Conservation (phyloP, 257 asterid species). For the Nicotiana obtusifolia region DNA sequence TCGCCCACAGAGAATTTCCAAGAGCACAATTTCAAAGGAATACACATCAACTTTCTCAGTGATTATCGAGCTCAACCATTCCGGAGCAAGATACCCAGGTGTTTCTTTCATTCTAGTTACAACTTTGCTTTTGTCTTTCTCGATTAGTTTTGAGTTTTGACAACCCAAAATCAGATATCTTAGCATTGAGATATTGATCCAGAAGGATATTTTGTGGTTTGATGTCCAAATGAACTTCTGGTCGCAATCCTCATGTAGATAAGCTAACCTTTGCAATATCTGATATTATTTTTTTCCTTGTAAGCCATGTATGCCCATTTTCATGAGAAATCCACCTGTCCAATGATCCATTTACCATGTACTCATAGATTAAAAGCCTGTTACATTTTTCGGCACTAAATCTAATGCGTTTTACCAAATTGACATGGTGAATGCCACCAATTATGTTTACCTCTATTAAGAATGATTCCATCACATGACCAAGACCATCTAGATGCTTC, state of each 20-base stretch:
- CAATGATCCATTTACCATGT: conserved; percentile 23
- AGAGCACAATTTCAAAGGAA: conserved; percentile 20
- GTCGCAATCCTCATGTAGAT: conserved; percentile 18
- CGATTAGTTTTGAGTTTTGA: conserved; percentile 19
- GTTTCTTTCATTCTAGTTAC: conserved; percentile 27
- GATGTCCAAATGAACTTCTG: conserved; percentile 18
- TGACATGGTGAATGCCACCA: conserved; percentile 20
- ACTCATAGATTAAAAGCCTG: conserved; percentile 21
- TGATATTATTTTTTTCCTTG: conserved; percentile 11
- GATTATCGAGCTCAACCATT: conserved; percentile 17
- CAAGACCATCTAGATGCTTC: conserved; percentile 5
- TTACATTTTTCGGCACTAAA: conserved; percentile 17
- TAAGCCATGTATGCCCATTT: conserved; percentile 12
- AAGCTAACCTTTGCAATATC: conserved; percentile 25
- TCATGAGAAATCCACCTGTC: conserved; percentile 22
- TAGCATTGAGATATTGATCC: conserved; percentile 24
- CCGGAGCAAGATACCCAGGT: conserved; percentile 24
- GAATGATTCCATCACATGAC: conserved; percentile 7
- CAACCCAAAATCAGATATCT: conserved; percentile 24
- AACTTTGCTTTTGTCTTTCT: conserved; percentile 17
- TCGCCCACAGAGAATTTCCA: conserved; percentile 21
- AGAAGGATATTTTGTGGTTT: conserved; percentile 26
- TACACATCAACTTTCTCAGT: conserved; percentile 25
- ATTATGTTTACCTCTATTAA: conserved; percentile 19
- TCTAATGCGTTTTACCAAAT: conserved; percentile 19